Percentiles rank a stretch among this genome's conserved stretches.
Evolutionary conservation across 2,329 filamentous ascomycete species (phyloP).

Genomic region (Colletotrichum simmondsii): DNA sequence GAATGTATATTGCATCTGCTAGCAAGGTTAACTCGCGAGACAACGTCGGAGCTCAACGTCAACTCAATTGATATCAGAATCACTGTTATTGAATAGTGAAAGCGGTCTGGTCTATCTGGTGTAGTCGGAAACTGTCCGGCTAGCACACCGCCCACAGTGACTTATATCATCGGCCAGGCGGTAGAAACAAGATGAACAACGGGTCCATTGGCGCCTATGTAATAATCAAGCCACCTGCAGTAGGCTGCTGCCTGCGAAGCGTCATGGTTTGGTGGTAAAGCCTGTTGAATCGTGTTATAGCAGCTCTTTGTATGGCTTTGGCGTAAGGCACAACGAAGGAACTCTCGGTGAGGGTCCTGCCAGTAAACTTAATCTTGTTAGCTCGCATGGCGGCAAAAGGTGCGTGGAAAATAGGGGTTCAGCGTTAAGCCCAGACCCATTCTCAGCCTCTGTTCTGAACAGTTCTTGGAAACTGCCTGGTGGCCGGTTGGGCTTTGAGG

Average conservation of each 20-base stretch:
- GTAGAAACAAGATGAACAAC: background rate
- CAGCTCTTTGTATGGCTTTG: constrained; percentile 3
- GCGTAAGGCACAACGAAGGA: background rate
- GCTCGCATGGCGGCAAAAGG: background rate
- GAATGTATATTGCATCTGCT: background rate
- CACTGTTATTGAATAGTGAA: background rate
- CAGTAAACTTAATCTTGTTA: constrained; percentile 18
- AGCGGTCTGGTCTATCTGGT: background rate
- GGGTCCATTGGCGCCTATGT: background rate
- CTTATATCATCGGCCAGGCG: background rate
- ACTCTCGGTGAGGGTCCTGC: constrained; percentile 2
- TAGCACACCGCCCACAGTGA: background rate
- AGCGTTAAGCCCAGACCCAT: background rate
- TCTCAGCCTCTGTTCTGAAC: background rate
- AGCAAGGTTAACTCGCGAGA: background rate
- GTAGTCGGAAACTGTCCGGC: background rate
- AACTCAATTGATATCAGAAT: background rate
- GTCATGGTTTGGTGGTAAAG: background rate
- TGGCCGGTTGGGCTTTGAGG: background rate
- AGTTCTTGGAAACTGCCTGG: background rate
- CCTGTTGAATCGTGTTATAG: background rate
- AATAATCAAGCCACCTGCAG: background rate
- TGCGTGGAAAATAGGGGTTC: constrained; percentile 5
- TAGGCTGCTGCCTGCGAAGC: background rate
- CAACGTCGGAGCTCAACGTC: background rate